A percentile compares a stretch with the other conserved stretches of the same genome.
These are phyloP conservation scores for Nakazawaea laoshanensis DNA, from an alignment of 805 yeast genomes.

Conservation along the genomic window DNA sequence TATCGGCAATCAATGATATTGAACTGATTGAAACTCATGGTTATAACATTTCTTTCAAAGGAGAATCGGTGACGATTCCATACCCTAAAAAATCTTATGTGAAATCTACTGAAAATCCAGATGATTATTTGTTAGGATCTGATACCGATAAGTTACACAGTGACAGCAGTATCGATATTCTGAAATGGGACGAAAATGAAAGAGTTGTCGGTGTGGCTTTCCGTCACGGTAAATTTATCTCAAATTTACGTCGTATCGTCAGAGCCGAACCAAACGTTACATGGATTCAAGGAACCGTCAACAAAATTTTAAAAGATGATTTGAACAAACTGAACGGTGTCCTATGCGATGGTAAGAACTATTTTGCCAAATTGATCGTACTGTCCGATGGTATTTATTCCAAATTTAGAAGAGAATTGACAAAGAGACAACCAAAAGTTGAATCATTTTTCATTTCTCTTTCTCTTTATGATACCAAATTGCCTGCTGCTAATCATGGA, in stretches of 20 bases:
- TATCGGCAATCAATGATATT: constrained; percentile 60
- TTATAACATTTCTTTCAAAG: constrained; percentile 66
- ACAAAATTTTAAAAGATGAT: constrained; percentile 48
- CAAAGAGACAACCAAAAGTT: constrained; percentile 47
- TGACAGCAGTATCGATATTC: constrained; percentile 37
- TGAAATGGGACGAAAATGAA: constrained; percentile 52
- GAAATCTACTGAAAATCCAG: constrained; percentile 48
- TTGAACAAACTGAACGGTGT: constrained; percentile 63
- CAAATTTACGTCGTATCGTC: constrained; percentile 68
- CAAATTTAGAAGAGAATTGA: constrained; percentile 72
- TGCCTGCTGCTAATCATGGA: constrained; percentile 73
- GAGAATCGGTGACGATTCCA: constrained; percentile 47
- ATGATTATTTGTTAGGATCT: constrained; percentile 25
- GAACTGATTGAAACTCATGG: constrained; percentile 76
- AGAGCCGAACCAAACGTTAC: constrained; percentile 66
- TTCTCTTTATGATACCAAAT: constrained; percentile 60
- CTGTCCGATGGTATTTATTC: constrained; percentile 94
- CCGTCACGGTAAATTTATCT: constrained; percentile 85
- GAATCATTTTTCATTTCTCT: constrained; percentile 87
- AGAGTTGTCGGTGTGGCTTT: constrained; percentile 73
- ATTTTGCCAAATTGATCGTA: constrained; percentile 57
- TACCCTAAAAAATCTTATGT: constrained; percentile 65
- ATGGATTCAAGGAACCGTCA: constrained; percentile 77
- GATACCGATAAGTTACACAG: constrained; percentile 21
- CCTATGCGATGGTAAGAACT: constrained; percentile 39